Percentiles rank a stretch among this genome's conserved stretches.
phyloP scores from a whole-genome alignment of 1,284 basidiomycete genomes.

The Leccinum ponderosum region DNA sequence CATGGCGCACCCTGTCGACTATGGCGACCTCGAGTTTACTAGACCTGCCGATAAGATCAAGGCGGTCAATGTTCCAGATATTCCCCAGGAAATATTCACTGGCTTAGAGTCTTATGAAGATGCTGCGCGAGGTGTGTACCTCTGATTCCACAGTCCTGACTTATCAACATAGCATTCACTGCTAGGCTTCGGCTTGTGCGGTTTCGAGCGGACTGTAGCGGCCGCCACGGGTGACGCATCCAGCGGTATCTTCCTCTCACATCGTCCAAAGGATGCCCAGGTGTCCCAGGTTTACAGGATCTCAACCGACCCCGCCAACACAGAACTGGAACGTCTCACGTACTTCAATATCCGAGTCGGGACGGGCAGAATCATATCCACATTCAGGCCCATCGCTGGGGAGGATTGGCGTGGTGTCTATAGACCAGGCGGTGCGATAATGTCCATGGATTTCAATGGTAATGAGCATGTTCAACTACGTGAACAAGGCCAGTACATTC shows the following conservation, averaged over 20 bases:
- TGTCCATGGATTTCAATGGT: conserved; percentile 41
- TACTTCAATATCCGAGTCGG: conserved; percentile 34
- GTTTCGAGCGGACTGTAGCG: conserved; percentile 23
- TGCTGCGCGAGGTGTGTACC: conserved; percentile 31
- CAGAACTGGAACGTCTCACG: conserved; percentile 35
- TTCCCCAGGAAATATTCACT: conserved; percentile 32
- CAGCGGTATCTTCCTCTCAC: conserved; percentile 33
- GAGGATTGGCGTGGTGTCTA: conserved; percentile 40
- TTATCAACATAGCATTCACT: background rate
- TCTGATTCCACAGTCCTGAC: background rate
- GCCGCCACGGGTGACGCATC: conserved; percentile 10
- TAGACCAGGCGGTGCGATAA: conserved; percentile 37
- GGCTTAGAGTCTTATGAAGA: conserved; percentile 39
- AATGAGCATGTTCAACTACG: conserved; percentile 40
- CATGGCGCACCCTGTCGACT: conserved; percentile 27
- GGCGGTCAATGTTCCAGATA: conserved; percentile 32
- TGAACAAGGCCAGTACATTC: background rate
- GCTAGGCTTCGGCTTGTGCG: conserved; percentile 24
- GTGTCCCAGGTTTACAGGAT: conserved; percentile 38
- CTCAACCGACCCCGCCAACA: conserved; percentile 22
- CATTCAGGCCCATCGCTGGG: conserved; percentile 29
- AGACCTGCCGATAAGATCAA: conserved; percentile 38
- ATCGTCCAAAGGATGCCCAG: conserved; percentile 37
- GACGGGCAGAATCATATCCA: conserved; percentile 34
- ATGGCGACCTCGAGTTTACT: conserved; percentile 32